Conservation (phyloP, 1,284 basidiomycete genomes). For the Heterobasidion parviporum region DNA sequence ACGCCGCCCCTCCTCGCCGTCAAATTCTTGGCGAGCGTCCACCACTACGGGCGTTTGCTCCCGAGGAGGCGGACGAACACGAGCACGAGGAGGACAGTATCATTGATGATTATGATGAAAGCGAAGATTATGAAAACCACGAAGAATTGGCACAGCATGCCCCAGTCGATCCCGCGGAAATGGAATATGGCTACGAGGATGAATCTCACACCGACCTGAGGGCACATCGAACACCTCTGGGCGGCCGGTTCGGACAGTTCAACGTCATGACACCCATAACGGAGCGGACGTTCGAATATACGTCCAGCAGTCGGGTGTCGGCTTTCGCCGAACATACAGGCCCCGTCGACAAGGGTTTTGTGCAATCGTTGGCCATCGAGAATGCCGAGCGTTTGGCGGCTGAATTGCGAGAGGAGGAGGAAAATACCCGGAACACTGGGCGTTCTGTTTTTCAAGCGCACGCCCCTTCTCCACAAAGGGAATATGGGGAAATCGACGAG, state of each 20-base stretch:
- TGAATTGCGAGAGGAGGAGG: conserved; percentile 26
- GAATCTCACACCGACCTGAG: conserved; percentile 29
- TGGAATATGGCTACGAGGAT: conserved; percentile 16
- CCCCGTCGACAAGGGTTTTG: conserved; percentile 13
- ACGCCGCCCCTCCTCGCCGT: conserved; percentile 7
- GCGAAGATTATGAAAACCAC: conserved; percentile 10
- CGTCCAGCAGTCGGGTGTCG: conserved; percentile 45
- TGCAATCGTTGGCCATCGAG: conserved; percentile 39
- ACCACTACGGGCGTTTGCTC: conserved; percentile 18
- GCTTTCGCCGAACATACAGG: conserved; percentile 27
- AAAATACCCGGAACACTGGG: conserved; percentile 1
- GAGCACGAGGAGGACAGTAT: conserved; percentile 12
- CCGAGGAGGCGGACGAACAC: conserved; percentile 8
- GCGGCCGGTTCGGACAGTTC: conserved; percentile 69
- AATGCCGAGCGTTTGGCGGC: conserved; percentile 47
- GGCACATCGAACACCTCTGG: conserved; percentile 46
- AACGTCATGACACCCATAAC: conserved; percentile 94
- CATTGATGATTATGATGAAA: conserved; percentile 12
- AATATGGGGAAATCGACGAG: not conserved
- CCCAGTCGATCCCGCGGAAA: not conserved
- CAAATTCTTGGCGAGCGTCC: conserved; percentile 15
- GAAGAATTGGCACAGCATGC: conserved; percentile 8
- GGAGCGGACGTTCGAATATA: conserved; percentile 85
- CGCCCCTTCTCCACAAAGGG: not conserved
- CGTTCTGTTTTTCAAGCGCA: not conserved